Evolutionary conservation across 805 yeast genomes (phyloP).

Genomic region (Alloascoidea africana): DNA sequence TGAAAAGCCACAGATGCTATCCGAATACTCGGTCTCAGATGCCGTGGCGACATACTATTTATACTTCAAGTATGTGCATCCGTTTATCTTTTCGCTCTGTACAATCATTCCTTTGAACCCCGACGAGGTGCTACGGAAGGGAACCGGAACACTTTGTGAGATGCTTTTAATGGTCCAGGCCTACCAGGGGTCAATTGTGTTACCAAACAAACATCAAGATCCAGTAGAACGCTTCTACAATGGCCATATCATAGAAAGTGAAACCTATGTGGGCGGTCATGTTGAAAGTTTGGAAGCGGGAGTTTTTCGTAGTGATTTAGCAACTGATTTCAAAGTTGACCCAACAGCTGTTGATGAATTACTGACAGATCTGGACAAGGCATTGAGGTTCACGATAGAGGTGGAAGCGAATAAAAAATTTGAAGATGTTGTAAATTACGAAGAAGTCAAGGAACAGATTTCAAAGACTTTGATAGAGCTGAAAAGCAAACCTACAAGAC

Average conservation of each 20-base stretch:
- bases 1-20: slow-evolving; percentile 79
- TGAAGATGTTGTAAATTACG: slow-evolving; percentile 70
- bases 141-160: slow-evolving; percentile 97
- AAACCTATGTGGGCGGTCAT: slow-evolving; percentile 98
- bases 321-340: slow-evolving; percentile 62
- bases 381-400: slow-evolving; percentile 69
- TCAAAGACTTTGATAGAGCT: slow-evolving; percentile 38
- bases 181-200: slow-evolving; percentile 52
- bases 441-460: slow-evolving; percentile 54
- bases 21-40: slow-evolving; percentile 97
- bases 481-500: slow-evolving; percentile 44
- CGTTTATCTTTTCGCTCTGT: slow-evolving; percentile 89
- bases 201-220: slow-evolving; percentile 90
- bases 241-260: slow-evolving; percentile 88
- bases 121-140: slow-evolving; percentile 89
- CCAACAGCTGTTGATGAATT: slow-evolving; percentile 74
- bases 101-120: slow-evolving; percentile 93
- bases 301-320: slow-evolving; percentile 83
- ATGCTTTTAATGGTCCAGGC: slow-evolving; percentile 96
- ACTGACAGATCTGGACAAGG: slow-evolving; percentile 52
- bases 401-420: slow-evolving; percentile 63
- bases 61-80: slow-evolving; percentile 93
- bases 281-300: slow-evolving; percentile 98
- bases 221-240: slow-evolving; percentile 91
- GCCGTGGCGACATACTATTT: slow-evolving; percentile 97